Conservation (phyloP, 1,139 yeast genomes). For the Groenewaldozyma sp. region DNA sequence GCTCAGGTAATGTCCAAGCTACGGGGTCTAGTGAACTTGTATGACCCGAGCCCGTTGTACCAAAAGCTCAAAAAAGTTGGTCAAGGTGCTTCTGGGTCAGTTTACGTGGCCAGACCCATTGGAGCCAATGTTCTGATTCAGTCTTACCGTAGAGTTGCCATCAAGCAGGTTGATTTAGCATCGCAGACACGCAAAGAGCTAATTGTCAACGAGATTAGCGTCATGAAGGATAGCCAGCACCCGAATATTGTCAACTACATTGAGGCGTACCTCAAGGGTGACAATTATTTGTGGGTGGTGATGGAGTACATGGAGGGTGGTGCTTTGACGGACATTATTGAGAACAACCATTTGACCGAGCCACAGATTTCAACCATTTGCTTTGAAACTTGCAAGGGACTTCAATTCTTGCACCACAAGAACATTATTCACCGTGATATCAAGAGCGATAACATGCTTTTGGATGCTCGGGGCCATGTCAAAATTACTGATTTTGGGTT, state of each 20-base stretch:
- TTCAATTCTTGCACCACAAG: slow-evolving; percentile 82
- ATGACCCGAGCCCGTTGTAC: slow-evolving; percentile 79
- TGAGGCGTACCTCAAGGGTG: slow-evolving; percentile 61
- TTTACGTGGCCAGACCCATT: slow-evolving; percentile 73
- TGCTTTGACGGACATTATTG: slow-evolving; percentile 82
- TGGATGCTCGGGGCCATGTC: slow-evolving; percentile 80
- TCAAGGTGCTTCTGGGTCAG: slow-evolving; percentile 98
- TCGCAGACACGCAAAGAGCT: slow-evolving; percentile 94
- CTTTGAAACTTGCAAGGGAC: slow-evolving; percentile 82
- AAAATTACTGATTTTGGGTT: slow-evolving; percentile 97
- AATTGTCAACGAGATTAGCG: slow-evolving; percentile 85
- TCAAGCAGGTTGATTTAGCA: slow-evolving; percentile 88
- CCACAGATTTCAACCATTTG: slow-evolving; percentile 90
- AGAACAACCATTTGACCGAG: slow-evolving; percentile 62
- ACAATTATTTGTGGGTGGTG: slow-evolving; percentile 70
- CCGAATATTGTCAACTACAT: slow-evolving; percentile 87
- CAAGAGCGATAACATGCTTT: slow-evolving; percentile 84
- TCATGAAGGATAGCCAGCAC: slow-evolving; percentile 87
- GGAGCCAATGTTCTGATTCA: slow-evolving; percentile 9
- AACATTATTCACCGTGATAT: slow-evolving; percentile 94
- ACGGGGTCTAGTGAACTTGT: slow-evolving; percentile 69
- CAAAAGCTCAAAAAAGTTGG: slow-evolving; percentile 92
- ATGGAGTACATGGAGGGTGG: slow-evolving; percentile 97
- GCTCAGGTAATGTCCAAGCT: slow-evolving; percentile 79
- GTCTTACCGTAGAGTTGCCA: slow-evolving; percentile 47